Evolutionary conservation across 192 early-diverging fungal genomes (phyloP), one percentile per base, ranked within the genome.

Genomic region (Haplosporangium gracile): DNA sequence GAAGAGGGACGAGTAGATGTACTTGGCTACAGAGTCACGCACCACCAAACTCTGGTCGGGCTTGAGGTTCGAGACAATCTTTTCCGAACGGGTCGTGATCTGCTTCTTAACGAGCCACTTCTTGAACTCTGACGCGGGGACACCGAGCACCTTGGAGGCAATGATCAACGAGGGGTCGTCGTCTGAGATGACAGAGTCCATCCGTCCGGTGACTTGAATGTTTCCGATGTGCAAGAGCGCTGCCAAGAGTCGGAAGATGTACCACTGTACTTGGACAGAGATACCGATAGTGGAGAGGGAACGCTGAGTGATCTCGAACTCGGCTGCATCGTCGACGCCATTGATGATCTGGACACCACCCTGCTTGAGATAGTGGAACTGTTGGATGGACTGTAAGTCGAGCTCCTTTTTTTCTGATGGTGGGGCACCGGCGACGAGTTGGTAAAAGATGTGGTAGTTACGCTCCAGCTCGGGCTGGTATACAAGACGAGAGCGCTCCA

Each of bases 381-480:
- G 86, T 8, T 90, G 90, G 88, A 92, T 96, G 47, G 94, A 90
- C n/a, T 91, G 92, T 42, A 98, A 89, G 26, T 97, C 95, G 24
- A 97, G 89, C 60, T 97, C 95, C 73, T 95, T 96, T 40, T 91
- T 89, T 82, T 98, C 96, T 22, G 94, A 97, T 8, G 93, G 90
- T 16, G 97, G 96, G 9, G 94, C 95, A 65, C 96, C 98, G 24
- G 97, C 94, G 90, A 97, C 98, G 57, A 99, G 93, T 92, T 99
- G 98, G 90, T 99, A 99, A 89, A 99, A 99, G 88, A 99, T 96
- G 92, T 99, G 98, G 91, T 99, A 99, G 92, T 98, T 99, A 82
- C 98, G 93, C 90, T 99, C 98, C 1, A 91, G 93, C 45, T 93
- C 91, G 6, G 98, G 98, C 89, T 99, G 98, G 90, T 95, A 97